Base-by-base conservation (phyloP, 352 stramenopile genomes). In the Pythium sp. region DNA sequence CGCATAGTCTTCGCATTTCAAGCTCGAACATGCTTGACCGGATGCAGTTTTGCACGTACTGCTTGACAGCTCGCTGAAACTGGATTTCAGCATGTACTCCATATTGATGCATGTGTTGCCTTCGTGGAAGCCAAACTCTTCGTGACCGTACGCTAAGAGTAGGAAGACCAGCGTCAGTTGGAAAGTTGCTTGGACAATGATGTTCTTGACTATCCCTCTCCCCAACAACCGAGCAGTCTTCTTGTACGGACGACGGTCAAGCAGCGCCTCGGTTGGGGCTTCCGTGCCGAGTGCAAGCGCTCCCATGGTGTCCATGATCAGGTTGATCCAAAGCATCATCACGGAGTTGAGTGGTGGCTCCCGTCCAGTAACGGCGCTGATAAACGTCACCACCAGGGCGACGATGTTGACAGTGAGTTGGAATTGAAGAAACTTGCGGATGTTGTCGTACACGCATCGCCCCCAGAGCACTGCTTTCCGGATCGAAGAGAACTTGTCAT, bases 251-350 rank as follows among this genome's bases (percentile, higher is more conserved):
- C 82, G 76, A 12, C 85, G 80, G 58, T 91, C 74, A 20, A 94
- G 65, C 28, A 94, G 38, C 11, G 80, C 76, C 32, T 91, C 78
- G 0, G 83, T 92, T 6, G 87, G 87, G 0, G 75, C 79, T 56
- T 94, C 87, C 0, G 87, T 94, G 7, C 85, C 87, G 0, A 94
- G 72, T 12, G 87, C 87, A 2, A 93, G 53, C 1, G 86, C 84
- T 1, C 84, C 84, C 83, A 93, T 93, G 9, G 86, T 91, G 64
- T 95, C 87, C 84, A 94, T 95, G 65, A 94, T 94, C 12, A 95
- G 66, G 51, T 95, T 94, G 65, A 95, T 91, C 87, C 87, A 95
- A 20, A 95, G 79, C 85, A 95, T 93, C 85, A 93, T 93, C 49
- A 95, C 87, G 26, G 86, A 89, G 68, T 92, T 92, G 26, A 95